A percentile compares a stretch with the other conserved stretches of the same genome.
phyloP scores from a whole-genome alignment of 805 yeast species.

The Clavispora asparagi region DNA sequence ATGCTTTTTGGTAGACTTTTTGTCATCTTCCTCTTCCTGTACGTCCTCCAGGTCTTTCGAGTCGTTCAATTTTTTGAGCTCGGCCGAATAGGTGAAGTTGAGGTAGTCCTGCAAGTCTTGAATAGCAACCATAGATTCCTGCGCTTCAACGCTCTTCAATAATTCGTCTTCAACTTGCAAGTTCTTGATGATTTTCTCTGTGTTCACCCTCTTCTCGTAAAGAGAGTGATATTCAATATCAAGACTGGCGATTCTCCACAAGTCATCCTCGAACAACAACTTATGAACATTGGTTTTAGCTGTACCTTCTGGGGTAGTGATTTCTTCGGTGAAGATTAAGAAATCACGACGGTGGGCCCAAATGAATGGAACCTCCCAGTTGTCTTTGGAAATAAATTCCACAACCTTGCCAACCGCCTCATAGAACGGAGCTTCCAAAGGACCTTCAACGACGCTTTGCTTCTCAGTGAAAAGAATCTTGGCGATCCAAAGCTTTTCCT shows the following conservation, averaged over 20 bases:
- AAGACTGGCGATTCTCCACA: constrained; percentile 85
- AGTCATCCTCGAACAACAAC: constrained; percentile 70
- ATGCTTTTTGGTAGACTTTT: constrained; percentile 41
- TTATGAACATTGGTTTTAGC: constrained; percentile 39
- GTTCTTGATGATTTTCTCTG: constrained; percentile 50
- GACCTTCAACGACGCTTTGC: constrained; percentile 33
- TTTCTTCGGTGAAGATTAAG: constrained; percentile 53
- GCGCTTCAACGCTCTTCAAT: constrained; percentile 49
- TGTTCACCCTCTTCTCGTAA: constrained; percentile 63
- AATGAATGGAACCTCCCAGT: constrained; percentile 88
- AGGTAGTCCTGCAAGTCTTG: constrained; percentile 86
- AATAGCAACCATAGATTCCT: constrained; percentile 66
- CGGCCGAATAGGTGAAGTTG: constrained; percentile 63
- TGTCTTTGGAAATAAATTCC: constrained; percentile 68
- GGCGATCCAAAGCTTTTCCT: constrained; percentile 81
- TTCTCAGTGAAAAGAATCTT: constrained; percentile 58
- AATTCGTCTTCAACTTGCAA: constrained; percentile 54
- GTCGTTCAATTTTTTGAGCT: constrained; percentile 42
- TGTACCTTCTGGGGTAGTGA: constrained; percentile 33
- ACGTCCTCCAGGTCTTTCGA: constrained; percentile 23
- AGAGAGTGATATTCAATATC: constrained; percentile 88
- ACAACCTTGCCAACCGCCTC: constrained; percentile 67
- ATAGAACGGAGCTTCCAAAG: constrained; percentile 48
- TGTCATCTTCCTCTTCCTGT: constrained; percentile 16
- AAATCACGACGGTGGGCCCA: constrained; percentile 95